These are phyloP conservation scores for Cardiospermum halicacabum DNA, from an alignment of 345 rosid genomes.

Conservation along the genomic window DNA sequence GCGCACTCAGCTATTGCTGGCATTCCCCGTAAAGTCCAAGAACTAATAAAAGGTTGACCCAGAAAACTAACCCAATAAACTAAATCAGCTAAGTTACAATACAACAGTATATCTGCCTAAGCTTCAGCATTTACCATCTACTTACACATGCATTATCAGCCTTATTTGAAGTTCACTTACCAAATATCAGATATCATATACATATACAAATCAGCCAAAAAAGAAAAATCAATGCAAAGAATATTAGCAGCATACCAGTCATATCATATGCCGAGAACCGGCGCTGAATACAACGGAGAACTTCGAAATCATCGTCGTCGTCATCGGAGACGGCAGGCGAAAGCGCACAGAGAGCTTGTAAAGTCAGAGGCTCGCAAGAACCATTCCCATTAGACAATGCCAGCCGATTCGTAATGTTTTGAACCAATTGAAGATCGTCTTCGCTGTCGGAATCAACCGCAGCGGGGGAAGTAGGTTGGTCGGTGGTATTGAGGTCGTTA, in stretches of 20 bases:
- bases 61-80: too few species aligned
- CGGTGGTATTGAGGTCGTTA: constrained; percentile 16
- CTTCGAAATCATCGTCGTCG: constrained; percentile 66
- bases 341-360: constrained; percentile 28
- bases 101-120: too few species aligned
- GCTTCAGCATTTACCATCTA: too few species aligned
- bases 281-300: constrained; percentile 59
- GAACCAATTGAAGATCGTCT: constrained; percentile 57
- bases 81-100: too few species aligned
- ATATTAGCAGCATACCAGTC: constrained; percentile 32
- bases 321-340: constrained; percentile 41
- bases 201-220: background rate
- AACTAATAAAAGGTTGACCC: too few species aligned
- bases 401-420: constrained; percentile 47
- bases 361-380: constrained; percentile 26
- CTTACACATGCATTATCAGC: too few species aligned
- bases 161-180: too few species aligned
- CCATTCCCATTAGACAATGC: constrained; percentile 27
- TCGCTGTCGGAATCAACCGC: constrained; percentile 41
- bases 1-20: too few species aligned
- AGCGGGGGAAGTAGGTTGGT: background rate
- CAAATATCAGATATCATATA: background rate
- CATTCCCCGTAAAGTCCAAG: too few species aligned
- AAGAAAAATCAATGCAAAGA: background rate
- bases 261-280: constrained; percentile 57